Conservation (phyloP, 495 filamentous ascomycete genomes). For the Symbiotaphrina buchneri region DNA sequence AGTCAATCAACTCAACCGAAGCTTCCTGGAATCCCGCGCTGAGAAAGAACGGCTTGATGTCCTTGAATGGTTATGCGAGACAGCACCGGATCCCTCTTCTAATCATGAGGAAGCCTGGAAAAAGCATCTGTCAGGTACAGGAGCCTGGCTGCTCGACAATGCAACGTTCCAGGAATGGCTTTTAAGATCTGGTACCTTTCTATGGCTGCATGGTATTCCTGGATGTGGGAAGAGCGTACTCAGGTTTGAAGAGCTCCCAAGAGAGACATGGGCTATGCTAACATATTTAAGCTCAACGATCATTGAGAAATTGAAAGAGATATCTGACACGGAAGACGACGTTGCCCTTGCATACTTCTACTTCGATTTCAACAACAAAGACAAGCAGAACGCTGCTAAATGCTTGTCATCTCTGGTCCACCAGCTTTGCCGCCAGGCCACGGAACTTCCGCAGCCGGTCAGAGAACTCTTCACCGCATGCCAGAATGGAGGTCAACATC, state of each 20-base stretch:
- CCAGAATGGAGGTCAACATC: conserved; percentile 5
- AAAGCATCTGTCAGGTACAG: conserved; percentile 4
- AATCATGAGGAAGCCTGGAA: conserved; percentile 1
- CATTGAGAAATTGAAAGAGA: neutral
- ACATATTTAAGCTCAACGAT: conserved; percentile 2
- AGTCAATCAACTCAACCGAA: no score
- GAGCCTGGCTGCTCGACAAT: conserved; percentile 7
- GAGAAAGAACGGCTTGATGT: no score
- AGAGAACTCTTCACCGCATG: conserved; percentile 5
- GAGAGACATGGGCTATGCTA: no score
- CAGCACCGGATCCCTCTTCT: neutral
- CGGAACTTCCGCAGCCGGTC: conserved; percentile 3
- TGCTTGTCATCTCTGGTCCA: conserved; percentile 11
- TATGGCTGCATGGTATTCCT: conserved; percentile 10
- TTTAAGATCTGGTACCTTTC: conserved; percentile 1
- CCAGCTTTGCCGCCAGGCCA: conserved; percentile 8
- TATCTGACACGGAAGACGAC: conserved; percentile 1
- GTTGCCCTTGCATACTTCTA: conserved; percentile 12
- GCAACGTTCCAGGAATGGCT: conserved; percentile 6
- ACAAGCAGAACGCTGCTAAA: conserved; percentile 6
- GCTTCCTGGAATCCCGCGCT: no score
- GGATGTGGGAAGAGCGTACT: conserved; percentile 8
- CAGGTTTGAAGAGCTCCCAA: conserved; percentile 1
- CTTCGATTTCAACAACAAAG: conserved; percentile 13
- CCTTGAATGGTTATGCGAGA: no score